A percentile compares a stretch with the other conserved stretches of the same genome.
phyloP scores from a whole-genome alignment of 2,329 filamentous ascomycete genomes.

The Tolypocladium tundrense region DNA sequence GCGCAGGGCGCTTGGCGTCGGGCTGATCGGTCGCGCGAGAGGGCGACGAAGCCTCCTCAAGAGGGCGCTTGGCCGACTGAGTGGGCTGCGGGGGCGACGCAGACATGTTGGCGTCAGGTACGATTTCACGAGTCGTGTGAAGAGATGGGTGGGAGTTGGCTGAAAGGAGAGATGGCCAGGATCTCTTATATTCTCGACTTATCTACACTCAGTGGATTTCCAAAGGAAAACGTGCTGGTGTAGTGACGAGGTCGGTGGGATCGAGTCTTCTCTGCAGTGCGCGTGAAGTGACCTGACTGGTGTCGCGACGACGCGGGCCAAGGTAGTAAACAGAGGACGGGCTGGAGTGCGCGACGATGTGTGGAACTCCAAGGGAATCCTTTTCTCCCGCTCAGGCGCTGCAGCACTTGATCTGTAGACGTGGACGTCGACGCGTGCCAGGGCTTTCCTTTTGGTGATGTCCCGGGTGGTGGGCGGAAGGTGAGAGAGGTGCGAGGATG shows the following conservation, averaged over 20 bases:
- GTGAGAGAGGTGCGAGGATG: conserved; percentile 21
- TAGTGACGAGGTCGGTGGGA: conserved; percentile 38
- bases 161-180: conserved; percentile 15
- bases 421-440: conserved; percentile 2
- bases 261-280: conserved; percentile 30
- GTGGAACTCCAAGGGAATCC: conserved; percentile 12
- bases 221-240: conserved; percentile 93
- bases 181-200: conserved; percentile 36
- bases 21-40: conserved; percentile 86
- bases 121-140: conserved; percentile 1
- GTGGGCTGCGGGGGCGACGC: conserved; percentile 56
- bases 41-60: conserved; percentile 94
- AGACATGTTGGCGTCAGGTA: conserved; percentile 52
- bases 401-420: conserved; percentile 16
- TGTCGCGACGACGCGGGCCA: conserved; percentile 23
- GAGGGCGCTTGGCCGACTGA: conserved; percentile 76
- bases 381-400: conserved; percentile 17
- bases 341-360: neutral
- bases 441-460: conserved; percentile 4
- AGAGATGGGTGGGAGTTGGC: neutral
- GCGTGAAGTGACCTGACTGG: conserved; percentile 26
- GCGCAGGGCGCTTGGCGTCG: conserved; percentile 89
- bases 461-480: conserved; percentile 12
- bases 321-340: conserved; percentile 15
- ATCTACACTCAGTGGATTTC: conserved; percentile 80